phyloP scores from a whole-genome alignment of 768 basidiomycete genomes.

The Agrocybe praecox region DNA sequence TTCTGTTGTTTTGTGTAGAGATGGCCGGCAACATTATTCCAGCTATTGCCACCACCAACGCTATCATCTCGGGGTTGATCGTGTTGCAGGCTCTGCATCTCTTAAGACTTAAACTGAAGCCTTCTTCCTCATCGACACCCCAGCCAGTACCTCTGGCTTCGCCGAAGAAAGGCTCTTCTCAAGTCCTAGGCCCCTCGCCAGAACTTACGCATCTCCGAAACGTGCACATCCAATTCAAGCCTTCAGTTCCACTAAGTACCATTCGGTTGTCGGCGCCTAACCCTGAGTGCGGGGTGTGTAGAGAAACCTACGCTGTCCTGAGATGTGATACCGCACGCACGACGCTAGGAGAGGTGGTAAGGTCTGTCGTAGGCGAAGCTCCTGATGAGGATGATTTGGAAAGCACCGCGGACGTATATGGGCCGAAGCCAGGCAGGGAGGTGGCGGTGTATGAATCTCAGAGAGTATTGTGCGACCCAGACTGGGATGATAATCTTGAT shows the following conservation, averaged over 20 bases:
- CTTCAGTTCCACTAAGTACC: constrained; percentile 74
- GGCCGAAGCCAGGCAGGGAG: constrained; percentile 40
- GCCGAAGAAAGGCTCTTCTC: neutral
- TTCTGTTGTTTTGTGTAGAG: constrained; percentile 48
- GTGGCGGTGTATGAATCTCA: constrained; percentile 88
- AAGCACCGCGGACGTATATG: neutral
- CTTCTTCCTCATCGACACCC: neutral
- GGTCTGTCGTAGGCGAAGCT: constrained; percentile 62
- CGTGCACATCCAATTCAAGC: constrained; percentile 80
- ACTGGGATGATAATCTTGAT: constrained; percentile 88
- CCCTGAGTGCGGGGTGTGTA: constrained; percentile 79
- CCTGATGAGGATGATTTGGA: neutral
- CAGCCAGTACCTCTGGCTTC: neutral
- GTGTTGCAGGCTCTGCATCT: constrained; percentile 91
- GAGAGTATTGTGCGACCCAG: constrained; percentile 86
- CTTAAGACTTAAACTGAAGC: constrained; percentile 59
- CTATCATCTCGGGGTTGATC: constrained; percentile 93
- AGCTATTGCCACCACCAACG: constrained; percentile 98
- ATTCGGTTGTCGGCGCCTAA: constrained; percentile 73
- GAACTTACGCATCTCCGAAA: constrained; percentile 51
- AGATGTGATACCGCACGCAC: constrained; percentile 72
- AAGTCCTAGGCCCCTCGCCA: neutral
- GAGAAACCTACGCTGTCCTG: constrained; percentile 79
- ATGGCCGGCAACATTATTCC: constrained; percentile 99
- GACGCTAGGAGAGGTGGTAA: constrained; percentile 73